Conservation (phyloP, 495 filamentous ascomycete genomes). For the Lasiosphaeria hispida region DNA sequence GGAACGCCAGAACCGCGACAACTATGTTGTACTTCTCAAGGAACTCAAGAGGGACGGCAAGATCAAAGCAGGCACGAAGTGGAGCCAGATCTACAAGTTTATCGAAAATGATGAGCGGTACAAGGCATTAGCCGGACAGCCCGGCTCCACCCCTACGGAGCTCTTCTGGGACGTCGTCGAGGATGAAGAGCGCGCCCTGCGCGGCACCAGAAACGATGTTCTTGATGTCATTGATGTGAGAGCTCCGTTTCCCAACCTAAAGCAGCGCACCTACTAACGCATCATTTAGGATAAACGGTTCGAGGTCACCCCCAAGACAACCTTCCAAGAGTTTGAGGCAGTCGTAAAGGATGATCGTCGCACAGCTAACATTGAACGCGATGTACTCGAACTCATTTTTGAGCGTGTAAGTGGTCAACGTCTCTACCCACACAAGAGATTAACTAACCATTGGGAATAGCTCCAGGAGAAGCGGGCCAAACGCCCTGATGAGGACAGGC, state of each 20-base stretch:
- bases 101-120: conserved; percentile 84
- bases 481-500: conserved; percentile 81
- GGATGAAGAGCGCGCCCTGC: conserved; percentile 82
- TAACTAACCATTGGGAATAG: conserved; percentile 39
- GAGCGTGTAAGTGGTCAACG: conserved; percentile 51
- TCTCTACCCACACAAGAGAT: not conserved
- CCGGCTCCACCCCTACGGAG: conserved; percentile 87
- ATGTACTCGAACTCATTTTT: conserved; percentile 75
- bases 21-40: conserved; percentile 68
- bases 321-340: conserved; percentile 78
- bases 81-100: conserved; percentile 76
- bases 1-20: conserved; percentile 82
- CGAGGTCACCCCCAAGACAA: conserved; percentile 82
- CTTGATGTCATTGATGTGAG: conserved; percentile 88
- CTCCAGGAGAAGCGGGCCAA: conserved; percentile 68
- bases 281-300: conserved; percentile 76
- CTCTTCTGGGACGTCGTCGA: conserved; percentile 96
- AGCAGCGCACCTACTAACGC: conserved; percentile 2
- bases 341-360: conserved; percentile 79
- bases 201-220: conserved; percentile 77
- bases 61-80: conserved; percentile 88
- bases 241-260: conserved; percentile 8
- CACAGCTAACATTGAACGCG: conserved; percentile 76
- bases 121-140: conserved; percentile 77
- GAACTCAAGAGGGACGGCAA: conserved; percentile 73